These are phyloP conservation scores for Euryodendron excelsum DNA, from an alignment of 148 eudicot genomes.

Conservation along the genomic window DNA sequence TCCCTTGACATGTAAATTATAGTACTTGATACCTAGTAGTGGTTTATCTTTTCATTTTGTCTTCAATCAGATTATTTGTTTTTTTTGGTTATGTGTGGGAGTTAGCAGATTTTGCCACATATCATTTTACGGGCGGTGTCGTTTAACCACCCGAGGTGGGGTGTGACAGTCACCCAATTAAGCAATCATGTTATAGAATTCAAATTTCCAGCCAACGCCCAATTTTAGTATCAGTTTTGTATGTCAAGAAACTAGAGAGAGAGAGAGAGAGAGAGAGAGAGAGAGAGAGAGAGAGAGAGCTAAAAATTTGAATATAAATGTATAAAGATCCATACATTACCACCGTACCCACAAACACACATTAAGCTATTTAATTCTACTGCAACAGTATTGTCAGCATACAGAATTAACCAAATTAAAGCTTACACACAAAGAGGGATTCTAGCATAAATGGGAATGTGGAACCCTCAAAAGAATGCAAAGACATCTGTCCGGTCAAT, in stretches of 20 bases:
- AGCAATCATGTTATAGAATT: neutral
- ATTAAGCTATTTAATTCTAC: neutral
- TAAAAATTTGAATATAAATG: neutral
- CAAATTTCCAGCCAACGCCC: neutral
- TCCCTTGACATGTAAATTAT: no score
- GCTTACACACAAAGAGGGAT: neutral
- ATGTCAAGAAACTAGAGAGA: neutral
- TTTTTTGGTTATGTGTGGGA: no score
- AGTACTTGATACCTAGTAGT: no score
- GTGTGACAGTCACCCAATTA: no score
- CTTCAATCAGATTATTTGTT: no score
- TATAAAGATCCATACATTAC: neutral
- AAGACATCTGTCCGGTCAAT: neutral
- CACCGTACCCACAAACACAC: neutral
- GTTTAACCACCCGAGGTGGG: no score
- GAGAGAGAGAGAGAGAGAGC: neutral
- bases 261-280: neutral
- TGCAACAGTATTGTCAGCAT: neutral
- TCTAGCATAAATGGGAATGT: neutral
- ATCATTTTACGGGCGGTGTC: no score
- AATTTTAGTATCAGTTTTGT: neutral
- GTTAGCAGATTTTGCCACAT: no score
- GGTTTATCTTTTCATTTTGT: no score
- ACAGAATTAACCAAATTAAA: neutral
- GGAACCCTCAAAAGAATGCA: neutral